These are phyloP conservation scores for Emmonsiellopsis sp. DNA, from an alignment of 2,329 filamentous ascomycete species.

Conservation along the genomic window DNA sequence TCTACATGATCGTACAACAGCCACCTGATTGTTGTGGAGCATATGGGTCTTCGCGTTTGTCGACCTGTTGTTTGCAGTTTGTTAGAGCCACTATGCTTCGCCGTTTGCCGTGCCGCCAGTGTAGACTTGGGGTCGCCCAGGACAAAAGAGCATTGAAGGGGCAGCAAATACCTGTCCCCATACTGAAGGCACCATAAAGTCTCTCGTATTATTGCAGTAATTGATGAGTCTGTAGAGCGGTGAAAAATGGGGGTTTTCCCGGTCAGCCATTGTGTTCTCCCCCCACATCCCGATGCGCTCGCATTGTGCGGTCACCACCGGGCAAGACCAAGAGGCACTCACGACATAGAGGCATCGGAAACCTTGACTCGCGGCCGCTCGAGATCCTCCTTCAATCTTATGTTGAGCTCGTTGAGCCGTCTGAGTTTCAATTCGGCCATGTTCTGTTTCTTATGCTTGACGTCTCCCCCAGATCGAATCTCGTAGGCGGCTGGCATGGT, in stretches of 20 bases:
- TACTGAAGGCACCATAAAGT: conserved; percentile 97
- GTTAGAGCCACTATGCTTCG: too few species aligned
- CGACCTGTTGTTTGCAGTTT: conserved; percentile 46
- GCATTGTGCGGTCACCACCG: neutral
- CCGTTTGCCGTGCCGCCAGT: conserved; percentile 7
- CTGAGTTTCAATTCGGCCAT: conserved; percentile 98
- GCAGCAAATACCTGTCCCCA: conserved; percentile 62
- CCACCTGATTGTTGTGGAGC: conserved; percentile 85
- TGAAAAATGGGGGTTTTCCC: neutral
- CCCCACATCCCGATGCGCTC: neutral
- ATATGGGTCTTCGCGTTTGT: conserved; percentile 96
- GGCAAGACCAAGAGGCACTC: conserved; percentile 25
- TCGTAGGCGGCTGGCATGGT: conserved; percentile 55
- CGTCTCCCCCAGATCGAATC: conserved; percentile 54
- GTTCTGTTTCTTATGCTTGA: conserved; percentile 92
- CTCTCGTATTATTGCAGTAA: conserved; percentile 94
- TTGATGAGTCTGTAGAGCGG: conserved; percentile 67
- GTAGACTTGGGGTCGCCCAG: neutral
- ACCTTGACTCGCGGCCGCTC: conserved; percentile 93
- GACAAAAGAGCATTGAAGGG: conserved; percentile 1
- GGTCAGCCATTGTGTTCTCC: neutral
- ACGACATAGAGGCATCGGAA: conserved; percentile 85
- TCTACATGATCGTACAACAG: conserved; percentile 92
- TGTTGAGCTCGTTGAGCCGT: conserved; percentile 92
- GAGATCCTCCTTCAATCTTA: conserved; percentile 87